These are phyloP conservation scores for Fistulinella prunicolor DNA, from an alignment of 768 basidiomycete species.

Conservation along the genomic window DNA sequence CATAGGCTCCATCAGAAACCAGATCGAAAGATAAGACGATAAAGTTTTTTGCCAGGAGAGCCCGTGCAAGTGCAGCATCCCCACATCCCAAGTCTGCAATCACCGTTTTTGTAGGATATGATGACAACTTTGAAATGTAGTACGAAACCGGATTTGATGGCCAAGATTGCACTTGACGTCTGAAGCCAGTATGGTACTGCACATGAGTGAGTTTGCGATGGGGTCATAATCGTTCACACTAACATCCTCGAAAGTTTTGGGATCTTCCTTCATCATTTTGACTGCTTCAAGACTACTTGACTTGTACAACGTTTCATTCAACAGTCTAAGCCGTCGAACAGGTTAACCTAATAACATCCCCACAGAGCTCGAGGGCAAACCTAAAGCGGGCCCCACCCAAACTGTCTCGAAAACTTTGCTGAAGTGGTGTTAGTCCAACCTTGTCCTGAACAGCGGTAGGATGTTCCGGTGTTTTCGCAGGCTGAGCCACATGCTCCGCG, in stretches of 20 bases:
- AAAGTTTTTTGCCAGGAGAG: conserved; percentile 65
- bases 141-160: conserved; percentile 90
- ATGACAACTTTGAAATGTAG: conserved; percentile 64
- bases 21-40: conserved; percentile 79
- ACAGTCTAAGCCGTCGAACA: conserved; percentile 49
- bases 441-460: conserved; percentile 12
- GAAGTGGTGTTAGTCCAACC: conserved; percentile 61
- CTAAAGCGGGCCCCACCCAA: conserved; percentile 87
- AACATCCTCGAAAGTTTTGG: conserved; percentile 81
- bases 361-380: conserved; percentile 34
- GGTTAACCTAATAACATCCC: conserved; percentile 8
- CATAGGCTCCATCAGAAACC: conserved; percentile 68
- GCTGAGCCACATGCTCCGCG: conserved; percentile 16
- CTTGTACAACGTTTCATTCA: conserved; percentile 93
- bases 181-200: conserved; percentile 94
- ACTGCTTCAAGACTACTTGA: conserved; percentile 71
- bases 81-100: conserved; percentile 96
- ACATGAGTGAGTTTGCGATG: conserved; percentile 11
- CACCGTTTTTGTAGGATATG: conserved; percentile 63
- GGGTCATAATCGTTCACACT: conserved; percentile 15
- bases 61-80: conserved; percentile 82
- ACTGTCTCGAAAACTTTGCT: conserved; percentile 73
- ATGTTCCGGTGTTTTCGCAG: conserved; percentile 20
- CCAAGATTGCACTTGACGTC: conserved; percentile 89
- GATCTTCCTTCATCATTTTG: conserved; percentile 81